Conservation (phyloP, 805 yeast genomes). For the Sugiyamaella mastotermitis region DNA sequence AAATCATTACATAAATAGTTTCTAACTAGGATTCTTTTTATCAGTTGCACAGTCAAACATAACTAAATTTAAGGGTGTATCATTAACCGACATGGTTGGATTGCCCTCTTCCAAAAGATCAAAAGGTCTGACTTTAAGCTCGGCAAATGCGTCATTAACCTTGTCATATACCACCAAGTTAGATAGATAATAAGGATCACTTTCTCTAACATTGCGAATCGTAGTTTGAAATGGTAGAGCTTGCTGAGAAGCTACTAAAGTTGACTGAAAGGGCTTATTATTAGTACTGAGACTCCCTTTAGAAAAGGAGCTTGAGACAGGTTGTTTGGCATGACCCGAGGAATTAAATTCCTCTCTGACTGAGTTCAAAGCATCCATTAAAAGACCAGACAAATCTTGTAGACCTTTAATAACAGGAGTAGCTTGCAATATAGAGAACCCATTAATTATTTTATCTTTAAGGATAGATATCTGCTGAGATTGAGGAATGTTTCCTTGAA, state of each 20-base stretch:
- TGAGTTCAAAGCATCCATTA: slow-evolving; percentile 16
- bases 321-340: no score
- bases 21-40: slow-evolving; percentile 39
- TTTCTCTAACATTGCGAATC: no score
- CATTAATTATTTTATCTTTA: slow-evolving; percentile 13
- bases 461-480: slow-evolving; percentile 4
- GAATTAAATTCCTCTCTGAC: slow-evolving; percentile 11
- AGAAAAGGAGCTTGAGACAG: no score
- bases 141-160: slow-evolving; percentile 28
- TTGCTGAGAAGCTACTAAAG: no score
- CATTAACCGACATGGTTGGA: slow-evolving; percentile 43
- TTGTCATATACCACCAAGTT: slow-evolving; percentile 28
- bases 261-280: no score
- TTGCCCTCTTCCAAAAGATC: slow-evolving; percentile 56
- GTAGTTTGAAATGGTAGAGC: no score
- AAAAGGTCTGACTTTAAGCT: slow-evolving; percentile 42
- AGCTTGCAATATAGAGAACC: slow-evolving; percentile 13
- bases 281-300: no score
- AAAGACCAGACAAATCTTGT: slow-evolving; percentile 14
- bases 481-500: slow-evolving; percentile 9
- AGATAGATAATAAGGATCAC: slow-evolving; percentile 17
- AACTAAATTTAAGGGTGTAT: slow-evolving; percentile 48
- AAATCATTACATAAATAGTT: slow-evolving; percentile 1
- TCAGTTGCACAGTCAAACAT: slow-evolving; percentile 49
- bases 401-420: slow-evolving; percentile 9